phyloP scores from a whole-genome alignment of 208 protist species.

The Leishmania lainsoni region DNA sequence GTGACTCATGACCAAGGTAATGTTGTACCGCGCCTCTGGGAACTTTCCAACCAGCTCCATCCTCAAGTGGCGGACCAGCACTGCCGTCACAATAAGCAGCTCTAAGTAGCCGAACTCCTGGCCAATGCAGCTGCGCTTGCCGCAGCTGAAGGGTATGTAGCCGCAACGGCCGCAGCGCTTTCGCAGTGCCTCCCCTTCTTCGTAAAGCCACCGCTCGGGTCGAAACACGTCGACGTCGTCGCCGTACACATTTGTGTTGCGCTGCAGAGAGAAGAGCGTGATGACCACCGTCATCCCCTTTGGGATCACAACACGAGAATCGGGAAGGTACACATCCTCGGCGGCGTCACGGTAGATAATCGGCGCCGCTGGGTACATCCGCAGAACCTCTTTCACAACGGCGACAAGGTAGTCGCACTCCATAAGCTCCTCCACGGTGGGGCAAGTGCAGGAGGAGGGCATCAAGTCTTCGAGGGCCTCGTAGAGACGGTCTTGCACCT shows the following conservation, averaged over 20 bases:
- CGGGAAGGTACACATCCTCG: conserved; percentile 44
- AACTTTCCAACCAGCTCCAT: conserved; percentile 43
- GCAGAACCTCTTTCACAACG: conserved; percentile 49
- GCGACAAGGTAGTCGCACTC: conserved; percentile 56
- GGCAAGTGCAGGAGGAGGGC: conserved; percentile 40
- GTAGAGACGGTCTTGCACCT: conserved; percentile 47
- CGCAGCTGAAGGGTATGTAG: conserved; percentile 60
- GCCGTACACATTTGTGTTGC: conserved; percentile 46
- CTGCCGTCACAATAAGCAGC: conserved; percentile 44
- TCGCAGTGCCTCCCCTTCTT: conserved; percentile 39
- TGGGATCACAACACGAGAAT: conserved; percentile 47
- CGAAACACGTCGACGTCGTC: conserved; percentile 42
- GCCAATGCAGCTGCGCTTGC: conserved; percentile 57
- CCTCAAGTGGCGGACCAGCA: conserved; percentile 42
- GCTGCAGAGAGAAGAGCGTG: conserved; percentile 59
- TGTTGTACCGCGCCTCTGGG: conserved; percentile 48
- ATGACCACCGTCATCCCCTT: conserved; percentile 48
- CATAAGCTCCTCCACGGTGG: conserved; percentile 49
- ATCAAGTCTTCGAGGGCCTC: conserved; percentile 45
- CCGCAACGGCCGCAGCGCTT: conserved; percentile 51
- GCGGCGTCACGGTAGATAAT: conserved; percentile 60
- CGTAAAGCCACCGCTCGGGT: conserved; percentile 54
- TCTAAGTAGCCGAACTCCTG: conserved; percentile 53
- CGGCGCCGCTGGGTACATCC: conserved; percentile 57
- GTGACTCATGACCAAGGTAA: conserved; percentile 50